Evolutionary conservation across 805 yeast genomes (phyloP), one percentile per base, ranked within the genome.

Genomic region (Saturnispora saitoi): DNA sequence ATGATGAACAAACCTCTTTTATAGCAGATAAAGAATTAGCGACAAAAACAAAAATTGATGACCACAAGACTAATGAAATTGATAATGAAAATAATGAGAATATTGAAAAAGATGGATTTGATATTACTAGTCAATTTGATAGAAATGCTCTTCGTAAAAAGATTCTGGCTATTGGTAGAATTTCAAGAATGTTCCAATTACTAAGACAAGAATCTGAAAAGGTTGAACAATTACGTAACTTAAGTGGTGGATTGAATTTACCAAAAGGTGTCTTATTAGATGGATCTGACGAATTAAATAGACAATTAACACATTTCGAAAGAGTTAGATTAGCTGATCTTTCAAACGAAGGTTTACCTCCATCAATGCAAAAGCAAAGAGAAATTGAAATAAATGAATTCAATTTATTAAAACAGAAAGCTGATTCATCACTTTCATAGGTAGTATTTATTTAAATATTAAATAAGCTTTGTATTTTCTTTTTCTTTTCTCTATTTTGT

Each of bases 81-180:
- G 28, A 15, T 42, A 44, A 42, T 8, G 43, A 20, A 17, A 30
- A 32, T 3, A 24, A 32, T 17, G 47, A 53, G 3, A 42, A 38
- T 10, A 45, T 42, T 22, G 38, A 48, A 11, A 34, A 17, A 14
- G 54, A 49, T 19, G 48, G 54, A 11, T 37, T 22, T 20, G 29
- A 22, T 37, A 37, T 37, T 14, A 37, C 41, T 20, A 57, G 48
- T 36, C 45, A 59, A 12, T 50, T 60, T 4, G 63, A 53, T 36
- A 70, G 74, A 54, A 69, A 41, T 8, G 63, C 87, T 1, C 70
- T 89, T 51, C 77, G 91, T 54, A 89, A 86, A 66, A 91, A 91
- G 72, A 86, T 93, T 46, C 68, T 91, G 58, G 98, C 98, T 12
- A 93, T 91, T 66, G 98, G 98, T n/a, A 77, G 95, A 55, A 87